A percentile compares a stretch with the other conserved stretches of the same genome.
Conservation (phyloP, 805 yeast species). For the Metschnikowia shivogae region DNA sequence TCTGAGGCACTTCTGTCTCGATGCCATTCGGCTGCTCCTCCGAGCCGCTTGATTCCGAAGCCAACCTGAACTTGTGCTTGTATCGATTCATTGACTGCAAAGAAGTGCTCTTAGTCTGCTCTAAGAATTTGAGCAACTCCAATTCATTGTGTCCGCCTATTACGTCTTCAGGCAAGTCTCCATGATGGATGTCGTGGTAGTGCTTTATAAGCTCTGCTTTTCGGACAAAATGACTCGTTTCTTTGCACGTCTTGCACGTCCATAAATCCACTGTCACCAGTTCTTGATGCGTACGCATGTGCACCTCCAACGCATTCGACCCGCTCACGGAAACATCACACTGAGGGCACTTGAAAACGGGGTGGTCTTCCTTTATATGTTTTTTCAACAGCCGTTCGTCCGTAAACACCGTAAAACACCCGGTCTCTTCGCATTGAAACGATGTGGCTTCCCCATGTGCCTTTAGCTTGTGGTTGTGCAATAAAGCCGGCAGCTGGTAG, state of each 20-base stretch:
- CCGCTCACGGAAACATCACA: conserved; percentile 78
- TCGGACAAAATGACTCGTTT: conserved; percentile 42
- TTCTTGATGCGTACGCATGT: conserved; percentile 62
- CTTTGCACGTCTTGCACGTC: conserved; percentile 57
- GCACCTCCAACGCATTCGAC: conserved; percentile 62
- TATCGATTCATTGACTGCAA: conserved; percentile 8
- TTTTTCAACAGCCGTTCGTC: conserved; percentile 71
- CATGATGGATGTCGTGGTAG: conserved; percentile 47
- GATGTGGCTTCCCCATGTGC: conserved; percentile 56
- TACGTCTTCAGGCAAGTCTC: conserved; percentile 31
- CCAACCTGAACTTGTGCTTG: not conserved
- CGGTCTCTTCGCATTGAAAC: conserved; percentile 58
- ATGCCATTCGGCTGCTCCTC: no score
- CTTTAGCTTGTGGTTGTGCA: conserved; percentile 62
- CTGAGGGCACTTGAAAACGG: conserved; percentile 55
- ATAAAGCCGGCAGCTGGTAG: conserved; percentile 60
- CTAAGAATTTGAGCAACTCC: conserved; percentile 20
- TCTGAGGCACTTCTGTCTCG: not conserved
- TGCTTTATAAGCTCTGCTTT: conserved; percentile 58
- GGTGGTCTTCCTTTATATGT: conserved; percentile 72
- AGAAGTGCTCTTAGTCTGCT: conserved; percentile 13
- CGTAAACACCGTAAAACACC: conserved; percentile 56
- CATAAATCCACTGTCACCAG: conserved; percentile 44
- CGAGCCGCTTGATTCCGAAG: not conserved
- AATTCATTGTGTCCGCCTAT: conserved; percentile 23